These are phyloP conservation scores for Cyberlindnera veronae DNA, from an alignment of 805 yeast genomes.

Conservation along the genomic window DNA sequence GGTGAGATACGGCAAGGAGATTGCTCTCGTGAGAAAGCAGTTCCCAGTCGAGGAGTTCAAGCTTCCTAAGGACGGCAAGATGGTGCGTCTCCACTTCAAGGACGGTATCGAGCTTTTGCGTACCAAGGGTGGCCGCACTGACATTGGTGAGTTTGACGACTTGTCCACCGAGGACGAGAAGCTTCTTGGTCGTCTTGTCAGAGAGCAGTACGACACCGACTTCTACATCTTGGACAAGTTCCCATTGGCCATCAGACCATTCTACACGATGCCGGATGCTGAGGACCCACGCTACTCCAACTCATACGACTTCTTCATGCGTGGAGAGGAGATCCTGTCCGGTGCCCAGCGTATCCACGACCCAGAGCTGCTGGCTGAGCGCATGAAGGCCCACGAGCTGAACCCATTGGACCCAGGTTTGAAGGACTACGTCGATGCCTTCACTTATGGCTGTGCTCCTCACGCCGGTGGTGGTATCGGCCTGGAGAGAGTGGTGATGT, in stretches of 20 bases:
- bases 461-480: constrained; percentile 99
- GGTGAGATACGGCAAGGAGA: constrained; percentile 74
- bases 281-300: constrained; percentile 89
- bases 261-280: constrained; percentile 98
- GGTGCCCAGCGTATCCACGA: constrained; percentile 99
- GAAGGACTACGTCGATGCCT: constrained; percentile 88
- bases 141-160: constrained; percentile 75
- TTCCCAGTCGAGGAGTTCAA: constrained; percentile 97
- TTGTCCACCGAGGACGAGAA: constrained; percentile 93
- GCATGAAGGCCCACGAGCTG: constrained; percentile 81
- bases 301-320: constrained; percentile 99
- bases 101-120: constrained; percentile 88
- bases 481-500: constrained; percentile 97
- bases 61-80: constrained; percentile 89
- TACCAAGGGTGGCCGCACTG: constrained; percentile 82
- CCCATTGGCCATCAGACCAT: constrained; percentile 96
- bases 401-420: constrained; percentile 80
- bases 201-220: constrained; percentile 95
- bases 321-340: constrained; percentile 98
- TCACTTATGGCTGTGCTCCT: constrained; percentile 94
- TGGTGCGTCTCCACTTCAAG: constrained; percentile 84
- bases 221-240: constrained; percentile 97
- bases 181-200: constrained; percentile 83
- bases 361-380: constrained; percentile 71
- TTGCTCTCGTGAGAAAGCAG: constrained; percentile 86